phyloP scores from a whole-genome alignment of 176 grass and related monocot species.

The Saccharum spontaneum region DNA sequence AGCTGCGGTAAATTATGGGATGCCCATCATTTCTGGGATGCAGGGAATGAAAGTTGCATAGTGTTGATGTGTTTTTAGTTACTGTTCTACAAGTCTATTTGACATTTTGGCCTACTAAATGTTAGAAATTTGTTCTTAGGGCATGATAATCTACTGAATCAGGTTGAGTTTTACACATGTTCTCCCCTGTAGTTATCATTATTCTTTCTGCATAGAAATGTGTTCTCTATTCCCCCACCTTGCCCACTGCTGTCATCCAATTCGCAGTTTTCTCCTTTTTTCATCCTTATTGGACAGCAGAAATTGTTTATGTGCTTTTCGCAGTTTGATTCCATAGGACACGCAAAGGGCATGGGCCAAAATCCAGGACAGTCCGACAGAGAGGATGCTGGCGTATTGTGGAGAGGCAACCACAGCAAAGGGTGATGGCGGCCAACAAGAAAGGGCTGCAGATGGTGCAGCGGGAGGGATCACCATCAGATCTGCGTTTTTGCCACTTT shows the following conservation, averaged over 20 bases:
- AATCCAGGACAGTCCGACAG: background rate
- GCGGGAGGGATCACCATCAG: background rate
- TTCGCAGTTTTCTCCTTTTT: background rate
- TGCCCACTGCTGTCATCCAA: background rate
- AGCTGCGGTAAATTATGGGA: background rate
- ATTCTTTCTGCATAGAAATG: background rate
- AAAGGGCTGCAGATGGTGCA: background rate
- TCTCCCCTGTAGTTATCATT: background rate
- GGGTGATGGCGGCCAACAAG: background rate
- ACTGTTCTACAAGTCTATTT: background rate
- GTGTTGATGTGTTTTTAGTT: background rate
- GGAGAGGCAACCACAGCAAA: background rate
- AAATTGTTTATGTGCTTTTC: background rate
- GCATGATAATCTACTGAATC: background rate
- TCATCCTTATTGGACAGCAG: background rate
- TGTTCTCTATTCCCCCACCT: background rate
- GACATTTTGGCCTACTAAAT: background rate
- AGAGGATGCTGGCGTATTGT: background rate
- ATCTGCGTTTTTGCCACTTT: background rate
- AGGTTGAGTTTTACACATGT: background rate
- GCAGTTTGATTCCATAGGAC: background rate
- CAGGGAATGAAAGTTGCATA: too few species aligned
- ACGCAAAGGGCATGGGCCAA: background rate
- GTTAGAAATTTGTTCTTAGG: background rate
- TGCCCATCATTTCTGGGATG: background rate